A percentile compares a stretch with the other conserved stretches of the same genome.
Evolutionary conservation across 2,329 filamentous ascomycete species (phyloP).

Genomic region (Alternaria dauci): DNA sequence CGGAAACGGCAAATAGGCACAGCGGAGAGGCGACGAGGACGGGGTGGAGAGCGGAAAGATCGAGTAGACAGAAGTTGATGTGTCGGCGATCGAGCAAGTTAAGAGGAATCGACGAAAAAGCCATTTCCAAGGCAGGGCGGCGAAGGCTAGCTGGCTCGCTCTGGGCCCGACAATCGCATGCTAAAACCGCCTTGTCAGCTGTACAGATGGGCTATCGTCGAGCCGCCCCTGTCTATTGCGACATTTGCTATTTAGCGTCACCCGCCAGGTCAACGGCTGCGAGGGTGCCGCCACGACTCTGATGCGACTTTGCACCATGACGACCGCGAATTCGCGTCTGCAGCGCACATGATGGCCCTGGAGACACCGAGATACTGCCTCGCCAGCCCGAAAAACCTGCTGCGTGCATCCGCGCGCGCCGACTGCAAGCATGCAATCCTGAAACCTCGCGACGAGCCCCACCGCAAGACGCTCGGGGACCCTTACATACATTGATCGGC

Average conservation of each 20-base stretch:
- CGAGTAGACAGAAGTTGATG: not conserved
- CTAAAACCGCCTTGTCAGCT: slow-evolving; percentile 17
- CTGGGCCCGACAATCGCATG: slow-evolving; percentile 15
- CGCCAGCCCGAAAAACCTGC: not conserved
- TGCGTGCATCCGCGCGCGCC: not conserved
- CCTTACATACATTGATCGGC: slow-evolving; percentile 7
- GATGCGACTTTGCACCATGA: not conserved
- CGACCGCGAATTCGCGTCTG: not conserved
- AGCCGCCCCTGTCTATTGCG: slow-evolving; percentile 18
- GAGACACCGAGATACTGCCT: not conserved
- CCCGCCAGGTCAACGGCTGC: slow-evolving; percentile 15
- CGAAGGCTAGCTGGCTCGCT: slow-evolving; percentile 7
- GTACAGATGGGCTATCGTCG: slow-evolving; percentile 6
- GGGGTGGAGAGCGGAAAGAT: slow-evolving; percentile 9
- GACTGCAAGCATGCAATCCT: slow-evolving; percentile 1
- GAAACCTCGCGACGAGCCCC: slow-evolving; percentile 1
- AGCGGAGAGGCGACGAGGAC: slow-evolving; percentile 8
- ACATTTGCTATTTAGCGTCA: slow-evolving; percentile 14
- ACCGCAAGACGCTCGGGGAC: slow-evolving; percentile 1
- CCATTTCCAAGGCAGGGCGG: slow-evolving; percentile 13
- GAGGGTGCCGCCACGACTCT: not conserved
- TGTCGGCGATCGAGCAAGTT: slow-evolving; percentile 20
- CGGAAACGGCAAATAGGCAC: slow-evolving; percentile 8
- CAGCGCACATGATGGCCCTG: not conserved
- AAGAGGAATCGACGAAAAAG: slow-evolving; percentile 16